These are phyloP conservation scores for Graphilbum ipis-grandicollis DNA, from an alignment of 2,329 filamentous ascomycete genomes.

Conservation along the genomic window DNA sequence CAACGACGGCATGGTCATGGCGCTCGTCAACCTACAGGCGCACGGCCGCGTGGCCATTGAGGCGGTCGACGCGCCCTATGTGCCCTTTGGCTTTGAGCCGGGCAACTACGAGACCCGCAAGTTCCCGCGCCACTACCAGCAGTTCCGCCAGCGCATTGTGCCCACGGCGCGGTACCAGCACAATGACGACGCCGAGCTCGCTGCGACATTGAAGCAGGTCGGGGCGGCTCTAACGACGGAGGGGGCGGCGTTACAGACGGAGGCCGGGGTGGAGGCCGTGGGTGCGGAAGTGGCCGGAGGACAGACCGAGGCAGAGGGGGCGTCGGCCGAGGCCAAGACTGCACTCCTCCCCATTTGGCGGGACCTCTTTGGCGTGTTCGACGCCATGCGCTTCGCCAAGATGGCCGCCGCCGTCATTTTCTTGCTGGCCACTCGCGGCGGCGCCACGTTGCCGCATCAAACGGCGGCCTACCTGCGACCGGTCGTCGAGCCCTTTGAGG, in stretches of 20 bases:
- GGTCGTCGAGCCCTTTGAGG: conserved; percentile 45
- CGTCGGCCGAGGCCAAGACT: neutral
- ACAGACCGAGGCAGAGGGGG: neutral
- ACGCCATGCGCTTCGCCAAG: conserved; percentile 45
- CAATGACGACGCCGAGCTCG: conserved; percentile 9
- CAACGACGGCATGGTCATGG: conserved; percentile 49
- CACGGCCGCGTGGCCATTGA: conserved; percentile 36
- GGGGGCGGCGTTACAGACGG: neutral
- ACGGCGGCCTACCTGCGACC: conserved; percentile 39
- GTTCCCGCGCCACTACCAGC: conserved; percentile 46
- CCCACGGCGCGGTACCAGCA: conserved; percentile 42
- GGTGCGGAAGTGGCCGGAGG: no score
- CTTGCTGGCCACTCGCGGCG: conserved; percentile 43
- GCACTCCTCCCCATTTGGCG: conserved; percentile 50
- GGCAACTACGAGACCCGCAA: conserved; percentile 55
- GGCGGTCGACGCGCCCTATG: conserved; percentile 36
- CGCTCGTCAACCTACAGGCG: conserved; percentile 47
- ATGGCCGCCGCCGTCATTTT: conserved; percentile 46
- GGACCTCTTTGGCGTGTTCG: conserved; percentile 44
- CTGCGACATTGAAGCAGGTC: neutral
- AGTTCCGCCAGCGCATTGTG: conserved; percentile 42
- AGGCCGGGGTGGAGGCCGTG: neutral
- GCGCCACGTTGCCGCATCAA: conserved; percentile 33
- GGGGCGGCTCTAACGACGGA: neutral
- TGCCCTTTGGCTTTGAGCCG: conserved; percentile 54